Base-by-base conservation (phyloP, 139 green algal genomes). In the Monoraphidium neglectum region DNA sequence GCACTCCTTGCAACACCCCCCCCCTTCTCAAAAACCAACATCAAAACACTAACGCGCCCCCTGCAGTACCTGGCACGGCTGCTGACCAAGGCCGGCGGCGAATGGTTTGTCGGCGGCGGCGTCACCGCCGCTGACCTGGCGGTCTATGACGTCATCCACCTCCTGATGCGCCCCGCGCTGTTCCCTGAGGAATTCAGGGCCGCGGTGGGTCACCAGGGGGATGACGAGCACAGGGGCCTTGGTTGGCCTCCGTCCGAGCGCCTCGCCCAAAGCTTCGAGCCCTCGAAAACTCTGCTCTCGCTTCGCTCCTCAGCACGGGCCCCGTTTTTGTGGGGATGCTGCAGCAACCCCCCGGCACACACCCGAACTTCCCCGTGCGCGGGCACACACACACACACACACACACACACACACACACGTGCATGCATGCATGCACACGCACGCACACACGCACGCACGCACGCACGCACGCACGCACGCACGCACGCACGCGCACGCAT, bases 91-190 rank as follows among this genome's bases (percentile, higher is more conserved):
- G 77, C 61, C 56, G 68, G 49, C 30, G 76, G 60, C 33, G 32
- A 49, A 57, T 84, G 38, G 60, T 51, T 71, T 1, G 70, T 86
- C 32, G 81, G 80, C 46, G n/a, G 23, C 32, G 28, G 33, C 35
- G 76, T 90, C 6, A 85, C 70, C 47, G 62, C 83, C 13, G 81
- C 73, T 13, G 81, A 87, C 63, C 59, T 85, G 32, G 59, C 47
- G 32, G 33, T 89, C 32, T 90, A 60, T 28, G 82, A 91, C 43
- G 77, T 91, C 37, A 36, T 83, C 12, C 85, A 91, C 67, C 69
- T 91, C 69, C 85, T 87, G 56, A 23, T 76, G 28, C 78, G 86
- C 43, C 8, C 8, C 43, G 8, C 8, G 43, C 81, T 88, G 37
- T 90, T 82, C 57, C 67, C 33, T 24, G 78, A 86, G 26, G 4